Percentiles rank a stretch among this genome's conserved stretches.
These are phyloP conservation scores for Xylaria sp. DNA, from an alignment of 2,329 filamentous ascomycete genomes.

Conservation along the genomic window DNA sequence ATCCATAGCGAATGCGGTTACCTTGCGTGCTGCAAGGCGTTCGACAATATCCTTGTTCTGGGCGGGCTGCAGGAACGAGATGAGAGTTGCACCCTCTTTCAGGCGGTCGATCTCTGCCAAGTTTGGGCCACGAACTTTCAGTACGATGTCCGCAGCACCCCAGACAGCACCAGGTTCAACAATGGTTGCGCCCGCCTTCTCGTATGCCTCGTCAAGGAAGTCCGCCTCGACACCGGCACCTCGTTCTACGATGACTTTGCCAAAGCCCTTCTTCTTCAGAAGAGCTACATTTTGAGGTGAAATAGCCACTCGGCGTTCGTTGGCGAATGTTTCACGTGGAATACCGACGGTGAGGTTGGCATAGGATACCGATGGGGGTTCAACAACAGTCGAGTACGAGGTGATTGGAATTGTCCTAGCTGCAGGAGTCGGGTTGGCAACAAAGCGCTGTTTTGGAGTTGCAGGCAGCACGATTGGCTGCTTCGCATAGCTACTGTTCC, in stretches of 20 bases:
- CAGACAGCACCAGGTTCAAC: slow-evolving; percentile 77
- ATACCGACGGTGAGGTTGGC: slow-evolving; percentile 79
- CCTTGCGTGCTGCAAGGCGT: slow-evolving; percentile 74
- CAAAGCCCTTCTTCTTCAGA: slow-evolving; percentile 86
- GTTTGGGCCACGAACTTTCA: slow-evolving; percentile 84
- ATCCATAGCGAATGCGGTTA: slow-evolving; percentile 89
- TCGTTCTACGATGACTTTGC: slow-evolving; percentile 78
- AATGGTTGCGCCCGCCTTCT: slow-evolving; percentile 79
- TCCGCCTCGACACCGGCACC: slow-evolving; percentile 82
- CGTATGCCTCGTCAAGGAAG: slow-evolving; percentile 80
- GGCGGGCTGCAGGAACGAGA: slow-evolving; percentile 84
- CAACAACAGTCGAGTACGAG: slow-evolving; percentile 47
- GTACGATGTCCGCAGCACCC: slow-evolving; percentile 78
- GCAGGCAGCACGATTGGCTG: slow-evolving; percentile 46
- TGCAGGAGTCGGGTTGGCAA: slow-evolving; percentile 35
- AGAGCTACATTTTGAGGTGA: slow-evolving; percentile 85
- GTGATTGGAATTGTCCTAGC: slow-evolving; percentile 41
- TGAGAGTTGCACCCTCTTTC: slow-evolving; percentile 75
- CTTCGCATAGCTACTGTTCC: slow-evolving; percentile 46
- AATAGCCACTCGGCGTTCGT: slow-evolving; percentile 84
- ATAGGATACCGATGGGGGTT: slow-evolving; percentile 69
- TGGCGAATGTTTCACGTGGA: slow-evolving; percentile 79
- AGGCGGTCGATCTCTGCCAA: slow-evolving; percentile 75
- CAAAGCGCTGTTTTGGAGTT: slow-evolving; percentile 39
- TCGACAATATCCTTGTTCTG: slow-evolving; percentile 82